A percentile compares a stretch with the other conserved stretches of the same genome.
Evolutionary conservation across 2,329 filamentous ascomycete genomes (phyloP).

Genomic region (Venturia effusa): DNA sequence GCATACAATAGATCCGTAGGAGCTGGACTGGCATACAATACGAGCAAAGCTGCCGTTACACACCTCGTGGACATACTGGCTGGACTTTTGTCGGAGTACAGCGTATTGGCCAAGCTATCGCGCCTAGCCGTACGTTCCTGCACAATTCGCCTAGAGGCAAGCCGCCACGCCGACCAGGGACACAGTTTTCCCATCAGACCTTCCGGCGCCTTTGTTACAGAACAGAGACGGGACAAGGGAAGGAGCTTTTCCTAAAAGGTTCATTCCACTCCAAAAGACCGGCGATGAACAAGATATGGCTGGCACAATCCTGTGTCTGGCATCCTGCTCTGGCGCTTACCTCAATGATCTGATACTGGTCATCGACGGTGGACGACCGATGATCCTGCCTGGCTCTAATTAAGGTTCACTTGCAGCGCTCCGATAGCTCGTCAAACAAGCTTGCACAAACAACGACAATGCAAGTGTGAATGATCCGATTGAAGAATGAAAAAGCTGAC

Average conservation of each 20-base stretch:
- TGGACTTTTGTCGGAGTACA: slow-evolving; percentile 28
- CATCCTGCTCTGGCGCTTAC: slow-evolving; percentile 53
- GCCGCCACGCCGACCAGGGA: slow-evolving; percentile 14
- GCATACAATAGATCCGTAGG: slow-evolving; percentile 30
- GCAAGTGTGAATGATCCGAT: background rate
- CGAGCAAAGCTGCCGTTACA: slow-evolving; percentile 36
- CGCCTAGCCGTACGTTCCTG: slow-evolving; percentile 30
- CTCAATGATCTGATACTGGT: slow-evolving; percentile 53
- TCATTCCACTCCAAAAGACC: slow-evolving; percentile 48
- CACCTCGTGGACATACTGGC: slow-evolving; percentile 40
- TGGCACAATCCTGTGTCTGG: slow-evolving; percentile 54
- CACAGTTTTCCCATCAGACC: slow-evolving; percentile 49
- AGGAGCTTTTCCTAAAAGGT: slow-evolving; percentile 31
- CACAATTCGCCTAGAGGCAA: slow-evolving; percentile 26
- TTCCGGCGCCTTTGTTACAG: slow-evolving; percentile 42
- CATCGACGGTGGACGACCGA: slow-evolving; percentile 52
- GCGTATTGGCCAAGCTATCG: slow-evolving; percentile 40
- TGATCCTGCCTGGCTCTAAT: slow-evolving; percentile 44
- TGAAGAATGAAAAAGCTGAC: background rate
- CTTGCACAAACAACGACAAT: background rate
- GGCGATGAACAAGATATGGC: slow-evolving; percentile 54
- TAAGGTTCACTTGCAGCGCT: slow-evolving; percentile 18
- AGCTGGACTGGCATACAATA: slow-evolving; percentile 32
- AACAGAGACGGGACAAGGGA: slow-evolving; percentile 27
- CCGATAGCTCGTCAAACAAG: background rate